Evolutionary conservation across 2,329 filamentous ascomycete genomes (phyloP).

Genomic region (Penicillium oxalicum): DNA sequence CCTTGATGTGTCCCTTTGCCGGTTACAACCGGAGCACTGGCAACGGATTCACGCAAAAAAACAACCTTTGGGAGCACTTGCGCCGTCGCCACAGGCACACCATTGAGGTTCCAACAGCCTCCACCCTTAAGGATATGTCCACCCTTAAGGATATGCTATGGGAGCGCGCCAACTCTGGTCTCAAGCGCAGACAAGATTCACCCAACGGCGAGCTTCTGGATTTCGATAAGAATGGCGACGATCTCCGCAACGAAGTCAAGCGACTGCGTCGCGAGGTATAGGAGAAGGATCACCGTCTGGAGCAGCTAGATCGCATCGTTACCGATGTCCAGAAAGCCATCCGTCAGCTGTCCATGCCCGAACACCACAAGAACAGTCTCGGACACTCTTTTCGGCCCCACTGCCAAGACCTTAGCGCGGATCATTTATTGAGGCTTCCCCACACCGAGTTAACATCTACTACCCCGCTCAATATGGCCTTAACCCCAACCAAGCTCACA

Average conservation of each 20-base stretch:
- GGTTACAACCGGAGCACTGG: background rate
- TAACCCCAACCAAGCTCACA: no score
- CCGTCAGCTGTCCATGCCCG: conserved; percentile 19
- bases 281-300: conserved; percentile 44
- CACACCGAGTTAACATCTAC: no score
- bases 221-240: conserved; percentile 37
- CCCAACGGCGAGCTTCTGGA: conserved; percentile 28
- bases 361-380: no score
- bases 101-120: conserved; percentile 1
- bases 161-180: conserved; percentile 23
- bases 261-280: conserved; percentile 59
- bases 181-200: conserved; percentile 34
- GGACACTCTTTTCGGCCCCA: no score
- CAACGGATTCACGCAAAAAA: background rate
- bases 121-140: no score
- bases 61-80: background rate
- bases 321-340: conserved; percentile 33
- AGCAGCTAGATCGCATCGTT: conserved; percentile 38
- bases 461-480: no score
- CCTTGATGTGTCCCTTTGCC: background rate
- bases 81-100: background rate
- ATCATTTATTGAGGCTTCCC: background rate
- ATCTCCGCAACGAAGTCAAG: conserved; percentile 59
- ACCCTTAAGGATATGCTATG: conserved; percentile 17
- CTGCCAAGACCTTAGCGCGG: no score